Percentiles rank a stretch among this genome's conserved stretches.
Evolutionary conservation across 148 eudicot species (phyloP).

Genomic region (Rheum nobile): DNA sequence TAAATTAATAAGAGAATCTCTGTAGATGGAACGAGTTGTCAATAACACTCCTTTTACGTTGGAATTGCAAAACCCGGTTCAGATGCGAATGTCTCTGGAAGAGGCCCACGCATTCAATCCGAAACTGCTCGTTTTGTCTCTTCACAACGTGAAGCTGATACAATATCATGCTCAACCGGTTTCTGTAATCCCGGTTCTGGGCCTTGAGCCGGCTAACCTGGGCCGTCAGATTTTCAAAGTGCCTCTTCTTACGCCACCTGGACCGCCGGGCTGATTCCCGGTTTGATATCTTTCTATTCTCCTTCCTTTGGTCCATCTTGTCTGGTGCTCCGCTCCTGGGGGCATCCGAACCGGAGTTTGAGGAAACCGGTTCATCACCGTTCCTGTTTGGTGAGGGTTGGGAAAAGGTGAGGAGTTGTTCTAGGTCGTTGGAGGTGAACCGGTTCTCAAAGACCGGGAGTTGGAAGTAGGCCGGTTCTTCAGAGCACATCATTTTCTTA

Average conservation of each 20-base stretch:
- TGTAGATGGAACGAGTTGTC: not conserved
- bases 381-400: not conserved
- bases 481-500: conserved; percentile 15
- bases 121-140: conserved; percentile 20
- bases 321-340: conserved; percentile 15
- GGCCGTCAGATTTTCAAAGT: conserved; percentile 24
- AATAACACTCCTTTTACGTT: not conserved
- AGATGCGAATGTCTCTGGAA: conserved; percentile 21
- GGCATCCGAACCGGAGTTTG: conserved; percentile 25
- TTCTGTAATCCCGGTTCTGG: conserved; percentile 27
- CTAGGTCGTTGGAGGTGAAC: conserved; percentile 22
- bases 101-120: conserved; percentile 17
- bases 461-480: conserved; percentile 23
- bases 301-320: conserved; percentile 23
- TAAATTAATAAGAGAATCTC: not conserved
- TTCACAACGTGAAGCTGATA: conserved; percentile 9
- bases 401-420: conserved; percentile 22
- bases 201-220: conserved; percentile 21
- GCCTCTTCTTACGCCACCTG: conserved; percentile 45
- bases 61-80: conserved; percentile 14
- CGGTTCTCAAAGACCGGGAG: conserved; percentile 14
- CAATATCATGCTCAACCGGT: conserved; percentile 17
- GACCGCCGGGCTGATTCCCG: conserved; percentile 59
- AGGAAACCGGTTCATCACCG: conserved; percentile 5
- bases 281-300: conserved; percentile 42